Percentiles rank a stretch among this genome's conserved stretches.
Evolutionary conservation across 805 yeast species (phyloP).

Genomic region (Ogataea ramenticola): DNA sequence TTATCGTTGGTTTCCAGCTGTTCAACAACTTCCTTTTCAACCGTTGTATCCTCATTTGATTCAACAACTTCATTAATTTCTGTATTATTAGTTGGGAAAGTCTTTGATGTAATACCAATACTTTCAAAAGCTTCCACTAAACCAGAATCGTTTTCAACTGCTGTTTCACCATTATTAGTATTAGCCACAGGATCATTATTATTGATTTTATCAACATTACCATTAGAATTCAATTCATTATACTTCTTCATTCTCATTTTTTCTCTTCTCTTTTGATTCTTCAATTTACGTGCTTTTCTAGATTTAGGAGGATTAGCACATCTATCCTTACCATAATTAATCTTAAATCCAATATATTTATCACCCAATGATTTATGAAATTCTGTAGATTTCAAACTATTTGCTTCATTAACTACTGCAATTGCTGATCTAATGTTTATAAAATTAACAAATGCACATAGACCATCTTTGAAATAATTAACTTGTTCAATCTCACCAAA

Average conservation of each 20-base stretch:
- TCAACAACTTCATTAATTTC: neutral
- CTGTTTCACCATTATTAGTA: neutral
- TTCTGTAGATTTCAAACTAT: slow-evolving; percentile 23
- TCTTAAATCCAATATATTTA: slow-evolving; percentile 46
- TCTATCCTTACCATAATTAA: slow-evolving; percentile 65
- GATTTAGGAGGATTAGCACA: slow-evolving; percentile 68
- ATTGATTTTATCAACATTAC: slow-evolving; percentile 2
- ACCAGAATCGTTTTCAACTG: too few species aligned
- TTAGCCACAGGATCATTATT: slow-evolving; percentile 2
- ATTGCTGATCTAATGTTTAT: slow-evolving; percentile 58
- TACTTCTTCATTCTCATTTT: slow-evolving; percentile 1
- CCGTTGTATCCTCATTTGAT: too few species aligned
- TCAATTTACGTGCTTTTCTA: slow-evolving; percentile 35
- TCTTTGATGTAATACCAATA: slow-evolving; percentile 19
- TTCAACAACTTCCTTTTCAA: neutral
- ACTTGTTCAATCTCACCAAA: slow-evolving; percentile 76
- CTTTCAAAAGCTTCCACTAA: slow-evolving; percentile 13
- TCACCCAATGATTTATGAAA: slow-evolving; percentile 34
- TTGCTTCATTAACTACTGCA: slow-evolving; percentile 52
- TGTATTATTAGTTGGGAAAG: slow-evolving; percentile 4
- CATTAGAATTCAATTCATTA: too few species aligned
- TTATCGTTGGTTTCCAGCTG: neutral
- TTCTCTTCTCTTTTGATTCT: slow-evolving; percentile 26
- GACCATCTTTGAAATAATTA: slow-evolving; percentile 59
- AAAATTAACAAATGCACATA: slow-evolving; percentile 72